Evolutionary conservation across 1,139 yeast species (phyloP).

Genomic region (Kodamaea sp.): DNA sequence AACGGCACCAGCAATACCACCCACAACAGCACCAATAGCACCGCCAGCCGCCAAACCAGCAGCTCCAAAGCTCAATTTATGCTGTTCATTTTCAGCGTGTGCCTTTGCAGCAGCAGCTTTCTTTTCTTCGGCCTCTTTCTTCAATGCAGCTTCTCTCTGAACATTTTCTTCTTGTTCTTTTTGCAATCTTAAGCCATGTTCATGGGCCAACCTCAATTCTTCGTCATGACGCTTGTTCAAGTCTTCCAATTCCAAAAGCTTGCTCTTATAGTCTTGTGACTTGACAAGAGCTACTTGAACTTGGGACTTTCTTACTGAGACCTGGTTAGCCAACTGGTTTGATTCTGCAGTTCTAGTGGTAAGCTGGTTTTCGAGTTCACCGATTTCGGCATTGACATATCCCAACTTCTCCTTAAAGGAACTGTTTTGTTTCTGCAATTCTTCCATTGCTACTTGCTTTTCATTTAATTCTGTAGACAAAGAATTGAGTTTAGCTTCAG

Average conservation of each 20-base stretch:
- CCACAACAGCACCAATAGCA: constrained; percentile 29
- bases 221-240: constrained; percentile 24
- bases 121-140: constrained; percentile 37
- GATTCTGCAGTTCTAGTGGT: constrained; percentile 53
- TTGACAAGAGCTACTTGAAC: constrained; percentile 62
- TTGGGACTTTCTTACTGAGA: constrained; percentile 69
- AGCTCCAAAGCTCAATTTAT: constrained; percentile 32
- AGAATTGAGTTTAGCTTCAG: constrained; percentile 80
- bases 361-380: constrained; percentile 57
- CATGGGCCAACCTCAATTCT: constrained; percentile 20
- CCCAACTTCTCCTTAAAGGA: constrained; percentile 68
- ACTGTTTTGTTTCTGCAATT: constrained; percentile 66
- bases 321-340: constrained; percentile 61
- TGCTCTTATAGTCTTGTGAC: constrained; percentile 43
- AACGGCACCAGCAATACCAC: constrained; percentile 21
- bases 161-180: constrained; percentile 6
- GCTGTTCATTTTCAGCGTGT: constrained; percentile 31
- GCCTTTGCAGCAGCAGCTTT: constrained; percentile 19
- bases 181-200: constrained; percentile 8
- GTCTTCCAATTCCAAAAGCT: constrained; percentile 30
- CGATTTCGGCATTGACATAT: constrained; percentile 64
- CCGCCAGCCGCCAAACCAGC: constrained; percentile 30
- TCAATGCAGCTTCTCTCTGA: constrained; percentile 28
- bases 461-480: constrained; percentile 67
- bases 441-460: constrained; percentile 59